Evolutionary conservation across 2,329 filamentous ascomycete genomes (phyloP).

Genomic region (Cytospora chrysosperma): DNA sequence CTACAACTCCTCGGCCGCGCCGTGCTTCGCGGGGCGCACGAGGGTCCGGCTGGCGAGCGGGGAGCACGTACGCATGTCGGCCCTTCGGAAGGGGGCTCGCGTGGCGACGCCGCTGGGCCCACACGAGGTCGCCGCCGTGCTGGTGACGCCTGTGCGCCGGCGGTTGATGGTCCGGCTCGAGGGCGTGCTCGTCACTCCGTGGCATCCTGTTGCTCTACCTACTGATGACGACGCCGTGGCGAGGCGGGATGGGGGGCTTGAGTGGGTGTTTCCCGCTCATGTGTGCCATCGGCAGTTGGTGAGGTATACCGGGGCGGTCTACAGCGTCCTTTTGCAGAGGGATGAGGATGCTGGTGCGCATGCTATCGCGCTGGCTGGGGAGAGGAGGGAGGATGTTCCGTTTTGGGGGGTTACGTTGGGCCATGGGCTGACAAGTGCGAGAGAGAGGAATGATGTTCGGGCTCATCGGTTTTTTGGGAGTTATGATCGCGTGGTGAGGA

Average conservation of each 20-base stretch:
- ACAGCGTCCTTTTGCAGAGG: slow-evolving; percentile 55
- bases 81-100: slow-evolving; percentile 44
- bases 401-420: slow-evolving; percentile 59
- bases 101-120: slow-evolving; percentile 52
- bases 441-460: slow-evolving; percentile 40
- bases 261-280: slow-evolving; percentile 49
- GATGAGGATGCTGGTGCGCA: slow-evolving; percentile 46
- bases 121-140: slow-evolving; percentile 48
- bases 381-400: background rate
- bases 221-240: background rate
- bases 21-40: slow-evolving; percentile 55
- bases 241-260: slow-evolving; percentile 26
- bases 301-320: slow-evolving; percentile 51
- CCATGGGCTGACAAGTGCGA: slow-evolving; percentile 46
- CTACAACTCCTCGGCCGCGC: slow-evolving; percentile 42
- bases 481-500: slow-evolving; percentile 43
- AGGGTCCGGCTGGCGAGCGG: slow-evolving; percentile 46
- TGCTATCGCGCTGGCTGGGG: slow-evolving; percentile 46
- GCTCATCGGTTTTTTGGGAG: slow-evolving; percentile 57
- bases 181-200: slow-evolving; percentile 53
- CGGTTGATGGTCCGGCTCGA: slow-evolving; percentile 47
- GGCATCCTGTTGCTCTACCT: slow-evolving; percentile 53
- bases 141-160: slow-evolving; percentile 46
- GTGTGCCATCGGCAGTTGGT: slow-evolving; percentile 33
- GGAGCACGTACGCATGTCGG: slow-evolving; percentile 39